Evolutionary conservation across 2,329 filamentous ascomycete species (phyloP).

Genomic region (Grosmannia serpens): DNA sequence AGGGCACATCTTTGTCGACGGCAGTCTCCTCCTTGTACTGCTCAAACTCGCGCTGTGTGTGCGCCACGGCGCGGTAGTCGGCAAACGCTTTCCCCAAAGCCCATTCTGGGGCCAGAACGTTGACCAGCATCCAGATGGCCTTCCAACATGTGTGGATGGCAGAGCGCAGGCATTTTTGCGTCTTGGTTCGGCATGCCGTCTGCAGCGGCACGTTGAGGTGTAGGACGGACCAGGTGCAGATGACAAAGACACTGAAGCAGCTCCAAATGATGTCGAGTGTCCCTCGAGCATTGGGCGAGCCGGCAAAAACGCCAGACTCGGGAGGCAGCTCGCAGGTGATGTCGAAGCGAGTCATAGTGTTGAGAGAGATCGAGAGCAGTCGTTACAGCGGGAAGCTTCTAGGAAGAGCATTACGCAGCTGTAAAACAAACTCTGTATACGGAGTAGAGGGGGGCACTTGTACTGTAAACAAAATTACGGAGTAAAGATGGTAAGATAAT

Average conservation of each 20-base stretch:
- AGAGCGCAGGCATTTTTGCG: not conserved
- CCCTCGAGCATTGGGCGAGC: constrained; percentile 8
- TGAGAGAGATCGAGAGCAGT: too few relatives aligned
- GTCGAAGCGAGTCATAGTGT: not conserved
- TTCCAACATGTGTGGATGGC: constrained; percentile 1
- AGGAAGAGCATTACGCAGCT: too few relatives aligned
- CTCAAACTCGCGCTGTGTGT: not conserved
- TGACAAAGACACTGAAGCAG: constrained; percentile 10
- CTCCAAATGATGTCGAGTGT: constrained; percentile 15
- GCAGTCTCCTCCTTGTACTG: not conserved
- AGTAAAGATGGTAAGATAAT: too few relatives aligned
- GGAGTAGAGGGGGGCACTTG: too few relatives aligned
- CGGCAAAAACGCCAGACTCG: constrained; percentile 3
- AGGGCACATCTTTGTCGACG: constrained; percentile 2
- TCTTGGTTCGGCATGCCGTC: constrained; percentile 23
- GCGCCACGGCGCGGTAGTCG: not conserved
- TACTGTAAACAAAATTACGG: too few relatives aligned
- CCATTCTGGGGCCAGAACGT: constrained; percentile 10
- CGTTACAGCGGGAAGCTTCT: too few relatives aligned
- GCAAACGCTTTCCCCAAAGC: constrained; percentile 7
- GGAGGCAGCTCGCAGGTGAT: not conserved
- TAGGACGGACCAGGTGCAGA: constrained; percentile 13
- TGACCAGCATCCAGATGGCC: constrained; percentile 9
- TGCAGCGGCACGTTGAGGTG: constrained; percentile 21
- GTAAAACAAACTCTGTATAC: too few relatives aligned